Base-by-base conservation (phyloP, 768 basidiomycete species). In the Lactifluus pinguis region DNA sequence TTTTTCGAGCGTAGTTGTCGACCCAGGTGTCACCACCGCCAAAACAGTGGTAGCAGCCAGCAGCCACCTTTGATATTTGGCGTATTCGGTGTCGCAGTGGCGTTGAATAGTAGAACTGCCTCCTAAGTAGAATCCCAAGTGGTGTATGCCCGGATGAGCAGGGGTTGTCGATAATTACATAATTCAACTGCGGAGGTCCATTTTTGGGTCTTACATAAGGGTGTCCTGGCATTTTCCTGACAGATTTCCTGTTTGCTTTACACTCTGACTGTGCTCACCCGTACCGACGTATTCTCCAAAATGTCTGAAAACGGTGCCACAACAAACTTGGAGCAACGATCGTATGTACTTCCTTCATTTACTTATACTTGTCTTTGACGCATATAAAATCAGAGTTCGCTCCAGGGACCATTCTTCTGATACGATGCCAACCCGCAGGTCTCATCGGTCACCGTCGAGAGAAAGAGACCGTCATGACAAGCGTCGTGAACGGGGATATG, bases 321-420 rank as follows among this genome's bases (percentile, higher is more conserved):
- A 51, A 54, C 44, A 55, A 65, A 55, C 34, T 19, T 60, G n/a
- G 66, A 65, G 49, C 66, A 60, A 47, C 61, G 57, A 48, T 67
- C 66, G 66, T 67, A 63, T 54, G 66, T 21, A 39, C 13, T 30
- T 54, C 10, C 42, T 50, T 42, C 39, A 7, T n/a, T 45, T 32
- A 10, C 47, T 32, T 38, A 29, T 41, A 9, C 30, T 3, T 10
- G 10, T 53, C 32, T 32, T 19, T 60, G 38, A 55, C n/a, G 45
- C 51, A 57, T 60, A 60, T 25, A 25, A 25, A 25, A 25, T 42
- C 48, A 66, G 65, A 14, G 54, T 49, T 49, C 65, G 85, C 58
- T 86, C 85, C 63, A 84, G 87, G 67, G 86, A 86, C 69, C 82
- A 83, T 71, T 89, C 89, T 3, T 83, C 84, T 41, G 88, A 89